phyloP scores from a whole-genome alignment of 805 yeast species.

The Komagataella phaffii region DNA sequence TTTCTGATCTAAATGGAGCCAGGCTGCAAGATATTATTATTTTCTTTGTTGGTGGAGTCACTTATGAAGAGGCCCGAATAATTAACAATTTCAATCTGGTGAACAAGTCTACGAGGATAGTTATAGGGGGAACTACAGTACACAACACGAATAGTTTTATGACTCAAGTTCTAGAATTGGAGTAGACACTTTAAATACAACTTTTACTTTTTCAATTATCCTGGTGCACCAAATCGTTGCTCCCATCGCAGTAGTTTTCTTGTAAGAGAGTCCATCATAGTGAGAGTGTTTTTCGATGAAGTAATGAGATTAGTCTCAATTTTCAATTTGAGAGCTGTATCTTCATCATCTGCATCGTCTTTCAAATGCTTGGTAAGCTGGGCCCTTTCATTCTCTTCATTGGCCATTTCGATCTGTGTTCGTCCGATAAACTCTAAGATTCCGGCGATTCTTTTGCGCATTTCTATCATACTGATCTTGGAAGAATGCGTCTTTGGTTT shows the following conservation, averaged over 20 bases:
- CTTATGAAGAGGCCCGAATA: constrained; percentile 84
- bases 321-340: constrained; percentile 8
- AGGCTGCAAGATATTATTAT: constrained; percentile 55
- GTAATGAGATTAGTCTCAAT: constrained; percentile 26
- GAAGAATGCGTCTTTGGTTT: constrained; percentile 77
- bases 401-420: constrained; percentile 70
- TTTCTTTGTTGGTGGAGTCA: constrained; percentile 76
- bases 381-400: constrained; percentile 50
- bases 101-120: constrained; percentile 44
- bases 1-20: constrained; percentile 10
- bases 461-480: constrained; percentile 63
- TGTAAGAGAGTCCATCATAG: constrained; percentile 61
- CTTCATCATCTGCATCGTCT: constrained; percentile 19
- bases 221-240: constrained; percentile 37
- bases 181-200: neutral
- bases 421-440: constrained; percentile 84
- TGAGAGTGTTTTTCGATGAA: constrained; percentile 45
- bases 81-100: constrained; percentile 52
- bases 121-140: constrained; percentile 73
- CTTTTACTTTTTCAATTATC: neutral
- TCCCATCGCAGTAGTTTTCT: constrained; percentile 70
- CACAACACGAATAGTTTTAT: constrained; percentile 30
- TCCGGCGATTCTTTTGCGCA: constrained; percentile 80
- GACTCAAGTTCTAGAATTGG: constrained; percentile 7
- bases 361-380: constrained; percentile 32